Base-by-base conservation (phyloP, 192 early-diverging fungal genomes). In the Backusella macrospora region DNA sequence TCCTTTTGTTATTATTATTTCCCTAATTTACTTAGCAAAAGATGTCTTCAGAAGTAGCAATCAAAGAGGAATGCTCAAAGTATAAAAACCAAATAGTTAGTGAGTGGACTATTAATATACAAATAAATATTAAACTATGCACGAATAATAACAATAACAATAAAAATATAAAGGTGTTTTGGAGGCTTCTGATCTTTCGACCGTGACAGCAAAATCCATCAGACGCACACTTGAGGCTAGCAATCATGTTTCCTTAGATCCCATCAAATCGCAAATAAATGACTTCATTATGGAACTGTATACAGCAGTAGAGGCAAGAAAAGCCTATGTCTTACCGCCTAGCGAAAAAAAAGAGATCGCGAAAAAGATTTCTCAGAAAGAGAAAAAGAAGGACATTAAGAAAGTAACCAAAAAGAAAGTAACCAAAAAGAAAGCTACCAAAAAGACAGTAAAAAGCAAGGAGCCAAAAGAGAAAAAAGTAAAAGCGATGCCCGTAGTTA, bases 241-340 rank as follows among this genome's bases (percentile, higher is more conserved):
- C 4, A 38, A 43, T 66, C 38, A 40, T 16, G 40, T 66, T 43
- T 66, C 65, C 0, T 21, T 66, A 4, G 18, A 16, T 21, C 38
- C 39, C 12, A 42, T 66, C 26, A 68, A 47, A 46, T 29, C 23
- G 43, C 43, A 68, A 16, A 18, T 68, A 13, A 68, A 68, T 68
- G 39, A 21, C 13, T 47, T 29, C 12, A 68, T 68, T 34, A 43
- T 29, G 26, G 21, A 68, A 8, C 5, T 68, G 15, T 68, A 44
- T 34, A 26, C 29, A 23, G 21, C 43, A 46, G 39, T 21, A 16
- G 39, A 44, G 6, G 42, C 42, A 13, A 34, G 10, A 14, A 18
- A 59, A 26, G 26, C 4, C 10, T 59, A 59, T 59, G 52, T 59
- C 5, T 12, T 59, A 13, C 52, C 52, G 4, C 52, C 52, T 12